Conservation (phyloP, 73 alveolate genomes). For the Urostyla sp. region DNA sequence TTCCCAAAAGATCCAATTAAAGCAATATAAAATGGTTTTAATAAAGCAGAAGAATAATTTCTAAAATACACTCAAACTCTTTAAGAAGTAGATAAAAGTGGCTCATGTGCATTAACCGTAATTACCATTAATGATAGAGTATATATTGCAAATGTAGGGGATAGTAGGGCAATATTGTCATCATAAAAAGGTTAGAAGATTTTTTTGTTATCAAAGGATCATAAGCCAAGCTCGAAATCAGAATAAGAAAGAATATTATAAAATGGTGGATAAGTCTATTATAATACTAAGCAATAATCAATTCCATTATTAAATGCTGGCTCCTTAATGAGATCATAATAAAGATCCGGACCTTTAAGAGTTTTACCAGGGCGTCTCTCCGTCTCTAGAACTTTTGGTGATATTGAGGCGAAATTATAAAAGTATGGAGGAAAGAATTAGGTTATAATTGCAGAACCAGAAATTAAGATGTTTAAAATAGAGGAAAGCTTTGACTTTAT, state of each 20-base stretch:
- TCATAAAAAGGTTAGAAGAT: conserved; percentile 75
- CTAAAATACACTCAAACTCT: conserved; percentile 78
- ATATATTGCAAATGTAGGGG: conserved; percentile 97
- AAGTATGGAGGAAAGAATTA: conserved; percentile 77
- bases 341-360: conserved; percentile 76
- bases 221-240: conserved; percentile 88
- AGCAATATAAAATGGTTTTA: conserved; percentile 92
- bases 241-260: conserved; percentile 89
- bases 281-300: conserved; percentile 68
- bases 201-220: conserved; percentile 87
- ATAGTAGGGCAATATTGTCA: conserved; percentile 89
- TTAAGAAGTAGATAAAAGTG: conserved; percentile 89
- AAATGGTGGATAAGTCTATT: conserved; percentile 93
- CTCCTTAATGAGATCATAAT: neutral
- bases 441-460: conserved; percentile 86
- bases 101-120: conserved; percentile 94
- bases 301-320: conserved; percentile 12
- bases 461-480: conserved; percentile 68
- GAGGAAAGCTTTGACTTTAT: conserved; percentile 45
- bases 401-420: conserved; percentile 83
- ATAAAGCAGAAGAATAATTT: conserved; percentile 90
- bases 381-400: conserved; percentile 89
- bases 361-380: conserved; percentile 81
- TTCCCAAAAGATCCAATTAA: conserved; percentile 87
- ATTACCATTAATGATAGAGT: conserved; percentile 87